Evolutionary conservation across 2,329 filamentous ascomycete species (phyloP), one percentile per base, ranked within the genome.

Genomic region (Fusarium sp.): DNA sequence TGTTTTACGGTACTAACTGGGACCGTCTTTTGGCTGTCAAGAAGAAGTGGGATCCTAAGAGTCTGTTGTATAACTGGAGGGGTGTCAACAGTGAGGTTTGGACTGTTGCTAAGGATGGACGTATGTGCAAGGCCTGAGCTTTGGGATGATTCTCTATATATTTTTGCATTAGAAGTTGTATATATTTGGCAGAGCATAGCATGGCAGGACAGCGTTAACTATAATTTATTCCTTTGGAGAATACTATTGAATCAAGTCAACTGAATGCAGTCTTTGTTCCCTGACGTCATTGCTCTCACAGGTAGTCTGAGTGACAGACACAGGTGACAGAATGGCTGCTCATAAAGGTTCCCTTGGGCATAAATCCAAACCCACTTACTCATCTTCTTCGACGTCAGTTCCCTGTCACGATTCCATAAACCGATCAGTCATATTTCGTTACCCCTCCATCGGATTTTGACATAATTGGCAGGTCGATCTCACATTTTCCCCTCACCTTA

Each of bases 11-110:
- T 3, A 58, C 25, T 3, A 85, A 85, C 64, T 87, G 86, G 60
- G 65, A 74, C 3, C 71, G 66, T 14, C 69, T 87, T 18, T 48
- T 81, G 19, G 30, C 51, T 2, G 78, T 89, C 19, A 89, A 89
- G 81, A 73, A 79, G 21, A 83, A 81, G 72, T 88, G 83, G 69
- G 87, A 88, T 71, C 79, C 83, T 5, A 58, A 77, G 4, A 71
- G 75, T 11, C 59, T 88, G 10, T 85, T 85, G 21, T 85, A 86
- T 55, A 84, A 81, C 16, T 74, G 73, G 11, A 82, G 79, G 14
- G 83, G 79, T 12, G 86, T 89, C 7, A 86, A 85, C 1, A 86
- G 84, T 53, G 85, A 88, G 53, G 74, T 71, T 13, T 88, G 85
- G 85, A 58, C 16, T 3, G 56, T 75, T 16, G 43, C 44, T 2